Conservation (phyloP, 108 stramenopile species). For the Phaeodactylum tricornutum region DNA sequence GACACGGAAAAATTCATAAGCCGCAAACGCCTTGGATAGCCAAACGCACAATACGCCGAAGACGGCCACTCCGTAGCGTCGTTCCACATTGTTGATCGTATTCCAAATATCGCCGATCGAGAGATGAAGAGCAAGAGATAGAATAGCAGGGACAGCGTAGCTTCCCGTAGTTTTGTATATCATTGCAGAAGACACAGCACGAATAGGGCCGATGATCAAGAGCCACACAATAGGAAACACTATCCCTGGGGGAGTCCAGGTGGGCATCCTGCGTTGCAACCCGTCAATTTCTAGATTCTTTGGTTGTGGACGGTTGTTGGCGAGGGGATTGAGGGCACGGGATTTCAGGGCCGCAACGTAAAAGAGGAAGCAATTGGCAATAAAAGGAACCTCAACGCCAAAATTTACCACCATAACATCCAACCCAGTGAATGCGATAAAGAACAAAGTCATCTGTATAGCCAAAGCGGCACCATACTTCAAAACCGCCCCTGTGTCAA, state of each 20-base stretch:
- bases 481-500: slow-evolving; percentile 28
- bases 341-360: slow-evolving; percentile 37
- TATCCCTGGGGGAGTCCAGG: slow-evolving; percentile 83
- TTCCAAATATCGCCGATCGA: slow-evolving; percentile 92
- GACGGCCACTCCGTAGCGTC: slow-evolving; percentile 66
- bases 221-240: slow-evolving; percentile 92
- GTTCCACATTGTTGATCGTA: slow-evolving; percentile 90
- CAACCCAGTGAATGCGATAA: slow-evolving; percentile 16
- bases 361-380: slow-evolving; percentile 19
- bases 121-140: slow-evolving; percentile 77
- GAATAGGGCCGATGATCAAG: slow-evolving; percentile 77
- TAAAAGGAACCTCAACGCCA: slow-evolving; percentile 18
- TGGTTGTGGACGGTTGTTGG: slow-evolving; percentile 30
- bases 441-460: slow-evolving; percentile 31
- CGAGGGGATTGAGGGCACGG: slow-evolving; percentile 42
- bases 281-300: slow-evolving; percentile 20
- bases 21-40: slow-evolving; percentile 47
- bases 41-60: slow-evolving; percentile 50
- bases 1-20: slow-evolving; percentile 50
- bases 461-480: slow-evolving; percentile 28
- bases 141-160: slow-evolving; percentile 29
- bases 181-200: slow-evolving; percentile 57
- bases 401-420: slow-evolving; percentile 11
- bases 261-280: slow-evolving; percentile 48
- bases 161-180: slow-evolving; percentile 29